phyloP scores from a whole-genome alignment of 179 eudicot species.

The Drosera spatulata region DNA sequence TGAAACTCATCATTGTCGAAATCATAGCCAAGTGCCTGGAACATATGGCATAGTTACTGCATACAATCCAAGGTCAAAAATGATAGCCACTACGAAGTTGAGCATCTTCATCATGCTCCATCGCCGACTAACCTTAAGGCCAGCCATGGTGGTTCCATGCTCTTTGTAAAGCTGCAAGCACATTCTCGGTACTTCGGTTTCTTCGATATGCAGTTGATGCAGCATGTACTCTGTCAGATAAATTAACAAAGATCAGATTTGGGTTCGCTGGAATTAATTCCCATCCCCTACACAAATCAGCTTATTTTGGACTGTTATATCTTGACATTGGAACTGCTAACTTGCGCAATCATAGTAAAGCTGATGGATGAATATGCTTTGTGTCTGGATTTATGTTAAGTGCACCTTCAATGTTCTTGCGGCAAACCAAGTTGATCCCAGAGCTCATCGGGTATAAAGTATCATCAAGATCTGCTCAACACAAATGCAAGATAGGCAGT shows the following conservation, averaged over 20 bases:
- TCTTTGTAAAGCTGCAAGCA: constrained; percentile 80
- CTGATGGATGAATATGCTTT: too few species aligned
- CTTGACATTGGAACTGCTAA: too few species aligned
- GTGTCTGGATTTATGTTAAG: not conserved
- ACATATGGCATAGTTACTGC: not conserved
- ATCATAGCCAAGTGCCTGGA: constrained; percentile 70
- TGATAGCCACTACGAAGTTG: not conserved
- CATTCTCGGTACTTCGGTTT: constrained; percentile 66
- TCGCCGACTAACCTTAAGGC: constrained; percentile 54
- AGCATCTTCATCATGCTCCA: not conserved
- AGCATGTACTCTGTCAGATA: constrained; percentile 56
- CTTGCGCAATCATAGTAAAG: too few species aligned
- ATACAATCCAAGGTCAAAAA: not conserved
- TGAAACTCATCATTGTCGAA: constrained; percentile 78
- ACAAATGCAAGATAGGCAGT: not conserved
- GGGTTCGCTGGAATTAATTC: too few species aligned
- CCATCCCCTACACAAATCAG: too few species aligned
- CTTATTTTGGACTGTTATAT: too few species aligned
- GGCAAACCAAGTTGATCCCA: constrained; percentile 84
- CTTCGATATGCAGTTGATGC: constrained; percentile 49
- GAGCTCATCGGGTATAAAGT: constrained; percentile 80
- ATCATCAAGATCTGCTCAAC: constrained; percentile 67
- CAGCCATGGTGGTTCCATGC: constrained; percentile 96
- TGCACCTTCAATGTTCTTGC: constrained; percentile 83
- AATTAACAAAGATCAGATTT: not conserved